These are phyloP conservation scores for Pseudogymnoascus sp. DNA, from an alignment of 2,329 filamentous ascomycete species.

Conservation along the genomic window DNA sequence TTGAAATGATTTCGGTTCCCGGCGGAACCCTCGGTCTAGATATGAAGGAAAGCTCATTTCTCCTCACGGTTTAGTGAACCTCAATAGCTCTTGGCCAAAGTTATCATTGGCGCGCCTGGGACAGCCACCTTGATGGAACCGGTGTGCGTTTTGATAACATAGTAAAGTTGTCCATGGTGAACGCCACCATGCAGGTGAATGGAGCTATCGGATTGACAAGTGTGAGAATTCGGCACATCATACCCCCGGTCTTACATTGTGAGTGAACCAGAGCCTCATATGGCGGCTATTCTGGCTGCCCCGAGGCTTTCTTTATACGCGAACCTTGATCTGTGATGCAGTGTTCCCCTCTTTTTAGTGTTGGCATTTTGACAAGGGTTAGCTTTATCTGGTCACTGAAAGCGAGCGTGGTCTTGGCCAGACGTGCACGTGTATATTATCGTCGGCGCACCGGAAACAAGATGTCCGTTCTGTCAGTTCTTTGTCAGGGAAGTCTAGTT, in stretches of 20 bases:
- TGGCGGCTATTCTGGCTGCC: not conserved
- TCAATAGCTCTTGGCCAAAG: not conserved
- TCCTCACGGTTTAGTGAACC: not conserved
- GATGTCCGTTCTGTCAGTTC: not conserved
- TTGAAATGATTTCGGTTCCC: not conserved
- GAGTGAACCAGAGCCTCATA: not conserved
- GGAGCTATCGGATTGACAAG: not conserved
- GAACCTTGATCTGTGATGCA: not conserved
- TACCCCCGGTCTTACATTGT: not conserved
- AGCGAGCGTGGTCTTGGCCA: not conserved
- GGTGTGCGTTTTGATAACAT: not conserved
- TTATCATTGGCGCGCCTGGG: not conserved
- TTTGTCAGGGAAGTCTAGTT: not conserved
- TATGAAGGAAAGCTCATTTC: not conserved
- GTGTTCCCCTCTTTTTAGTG: not conserved
- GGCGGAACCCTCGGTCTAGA: not conserved
- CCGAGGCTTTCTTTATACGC: not conserved
- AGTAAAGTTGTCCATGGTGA: not conserved
- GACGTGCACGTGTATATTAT: not conserved
- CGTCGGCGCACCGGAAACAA: not conserved
- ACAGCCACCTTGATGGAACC: not conserved
- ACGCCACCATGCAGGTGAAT: not conserved
- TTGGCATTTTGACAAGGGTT: not conserved
- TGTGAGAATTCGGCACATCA: not conserved
- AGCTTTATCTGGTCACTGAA: not conserved